Base-by-base conservation (phyloP, 2,329 filamentous ascomycete genomes). In the Fusarium nematophilum region DNA sequence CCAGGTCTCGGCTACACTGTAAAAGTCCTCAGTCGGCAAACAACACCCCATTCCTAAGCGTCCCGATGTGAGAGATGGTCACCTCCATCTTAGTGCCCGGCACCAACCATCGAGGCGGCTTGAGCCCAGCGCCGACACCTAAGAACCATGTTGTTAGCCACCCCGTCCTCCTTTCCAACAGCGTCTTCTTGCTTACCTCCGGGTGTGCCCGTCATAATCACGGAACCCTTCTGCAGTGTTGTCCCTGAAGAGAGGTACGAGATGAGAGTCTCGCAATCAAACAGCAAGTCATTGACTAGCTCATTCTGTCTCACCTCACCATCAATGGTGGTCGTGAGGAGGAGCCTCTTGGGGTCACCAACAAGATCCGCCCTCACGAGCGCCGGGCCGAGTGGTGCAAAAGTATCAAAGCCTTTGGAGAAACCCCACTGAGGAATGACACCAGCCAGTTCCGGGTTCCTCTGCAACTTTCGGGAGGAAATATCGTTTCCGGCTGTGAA, bases 401-500 rank as follows among this genome's bases (percentile, higher is more conserved):
- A 86, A 0, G 77, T 83, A 59, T 87, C 83, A 48, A 86, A 86
- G 0, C 82, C 81, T 61, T 86, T 86, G 13, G 76, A 79, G 59
- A 85, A 86, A 0, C 79, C 78, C 80, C 81, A 86, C 65, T 87
- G 84, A 0, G 83, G 83, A 0, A 86, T 80, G 0, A 72, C 75
- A 0, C 83, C 83, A 0, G 83, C 83, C 3, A 78, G 72, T 0
- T 68, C 69, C 0, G 81, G 78, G 15, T 85, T 79, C 4, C 80
- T 72, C 59, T 87, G 84, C 27, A 80, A 72, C 57, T 83, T 83
- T 0, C 84, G 78, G 0, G 78, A 77, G 0, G 80, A 82, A 1
- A 87, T 74, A 59, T 87, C 84, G 59, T 87, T 87, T 25, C 82
- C 82, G 25, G 71, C 73, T 0, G 81, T 80, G 65, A 85, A 87